Base-by-base conservation (phyloP, 176 grass and related monocot genomes). In the Areca catechu region DNA sequence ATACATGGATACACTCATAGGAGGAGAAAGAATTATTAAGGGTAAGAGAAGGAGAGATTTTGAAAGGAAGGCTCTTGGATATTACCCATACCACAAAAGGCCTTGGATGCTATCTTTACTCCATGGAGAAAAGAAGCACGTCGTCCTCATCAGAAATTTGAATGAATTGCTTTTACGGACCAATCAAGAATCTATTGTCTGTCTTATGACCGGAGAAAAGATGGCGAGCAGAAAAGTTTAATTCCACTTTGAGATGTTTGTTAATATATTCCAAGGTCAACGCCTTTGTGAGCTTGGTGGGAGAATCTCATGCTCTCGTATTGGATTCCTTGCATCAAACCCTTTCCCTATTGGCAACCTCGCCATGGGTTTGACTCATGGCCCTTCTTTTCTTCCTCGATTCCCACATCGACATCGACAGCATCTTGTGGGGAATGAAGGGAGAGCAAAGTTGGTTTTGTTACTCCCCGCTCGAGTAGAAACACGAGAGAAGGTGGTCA, bases 261-360 rank as follows among this genome's bases (percentile, higher is more conserved):
- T 53, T 66, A 83, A 34, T 62, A 74, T 89, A 92, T 92, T 92
- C 70, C 62, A 67, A 90, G 85, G 84, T 95, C 85, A 95, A 95
- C 89, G 34, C 83, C 75, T 95, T 63, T 54, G 69, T 73, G 80
- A 58, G 60, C 66, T 67, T 58, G 86, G 86, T 90, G 92, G 84
- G 51, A 66, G 93, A 88, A 98, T 92, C 84, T 48, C 73, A 92
- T 89, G 68, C 87, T 78, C 71, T 75, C 56, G 84, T 85, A 92
- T 85, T 53, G 58, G 84, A 60, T 92, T 83, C 81, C 43, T 60
- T 77, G 84, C 81, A 88, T 85, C 76, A 75, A 85, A 78, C 75
- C 66, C 75, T 88, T 82, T 80, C 50, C 75, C 84, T 61, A 85
- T 78, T 91, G 80, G 83, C 61, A 88, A 68, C 67, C 72, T 66